Base-by-base conservation (phyloP, 2,329 filamentous ascomycete species). In the Coleophoma eucalyptorum region DNA sequence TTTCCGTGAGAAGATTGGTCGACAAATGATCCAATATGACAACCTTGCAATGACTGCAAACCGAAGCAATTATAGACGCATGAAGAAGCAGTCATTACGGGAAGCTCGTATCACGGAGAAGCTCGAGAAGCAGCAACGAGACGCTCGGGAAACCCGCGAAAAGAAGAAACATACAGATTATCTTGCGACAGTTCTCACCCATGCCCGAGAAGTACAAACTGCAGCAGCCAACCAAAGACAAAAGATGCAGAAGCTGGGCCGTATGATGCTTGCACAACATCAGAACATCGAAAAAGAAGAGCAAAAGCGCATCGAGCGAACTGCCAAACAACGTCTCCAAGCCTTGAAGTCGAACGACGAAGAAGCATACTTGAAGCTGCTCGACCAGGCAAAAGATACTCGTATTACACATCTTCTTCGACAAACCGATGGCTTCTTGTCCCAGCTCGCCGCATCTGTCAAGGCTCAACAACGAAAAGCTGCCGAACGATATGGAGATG, bases 261-360 rank as follows among this genome's bases (percentile, higher is more conserved):
- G 90, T 51, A 81, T 92, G 69, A 97, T 97, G 90, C 80, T 89
- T 57, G 73, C 80, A 51, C 92, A 96, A 55, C 94, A 99, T 69
- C 89, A 92, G 71, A 90, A 93, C 68, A 97, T 99, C 67, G 94
- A 99, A 70, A 96, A 96, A 74, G 94, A 99, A 77, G 94, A 99
- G 73, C 93, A 97, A 79, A 97, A 96, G 76, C 89, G 94, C 56
- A 89, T 99, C 59, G 94, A 99, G 75, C 83, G 94, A 57, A 99
- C 93, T 10, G 94, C 94, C 57, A 99, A 99, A 78, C 94, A 99
- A 72, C 94, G 94, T 97, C 85, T 99, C 58, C 93, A 97, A 71
- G 94, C 94, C 55, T 80, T 99, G 68, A 97, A 97, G 75, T 93
- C 94, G 63, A 96, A 99, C 84, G 94, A 99, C 69, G 94, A 99